Base-by-base conservation (phyloP, 345 rosid genomes). In the Angophora floribunda region DNA sequence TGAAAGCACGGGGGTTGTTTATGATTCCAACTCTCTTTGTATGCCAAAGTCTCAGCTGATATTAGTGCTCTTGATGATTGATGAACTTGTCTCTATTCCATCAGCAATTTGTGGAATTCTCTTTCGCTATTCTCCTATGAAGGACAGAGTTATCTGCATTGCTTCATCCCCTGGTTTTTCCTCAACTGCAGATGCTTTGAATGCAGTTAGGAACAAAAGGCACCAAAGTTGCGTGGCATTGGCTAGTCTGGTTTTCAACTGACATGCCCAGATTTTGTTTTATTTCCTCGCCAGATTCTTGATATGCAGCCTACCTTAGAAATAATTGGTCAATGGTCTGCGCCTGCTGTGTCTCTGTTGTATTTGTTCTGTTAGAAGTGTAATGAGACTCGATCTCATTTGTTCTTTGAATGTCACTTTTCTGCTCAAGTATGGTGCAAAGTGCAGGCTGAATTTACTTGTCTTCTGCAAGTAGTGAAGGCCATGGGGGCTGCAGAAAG, bases 261-360 rank as follows among this genome's bases (percentile, higher is more conserved):
- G 26, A 59, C 65, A 59, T 59, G 7, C 65, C 65, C 65, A 59
- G 30, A 10, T 59, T 59, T 59, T 26, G 30, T 24, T 51, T 53
- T 19, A 51, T 9, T 36, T 50, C 59, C 59, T 53, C 1, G 1
- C 1, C 19, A 7, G 59, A 53, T 53, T 53, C 26, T 53, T 53
- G 59, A 21, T 53, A 0, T 26, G 59, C 59, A 53, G 26, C 0
- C 59, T 3, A 0, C 1, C 22, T 21, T 0, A 53, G 26, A 53
- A 53, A 53, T 24, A 53, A 19, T 21, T 53, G 59, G 59, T 21
- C 26, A 0, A 52, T 52, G 53, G 0, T 52, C 26, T 53, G 24
- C 2, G 4, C 59, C 59, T 21, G 26, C 0, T 51, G 52, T 3
- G 59, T 53, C 10, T 53, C 0, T 19, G 59, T 53, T 53, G 59